phyloP scores from a whole-genome alignment of 495 filamentous ascomycete species.

The Clavariopsis aquatica region DNA sequence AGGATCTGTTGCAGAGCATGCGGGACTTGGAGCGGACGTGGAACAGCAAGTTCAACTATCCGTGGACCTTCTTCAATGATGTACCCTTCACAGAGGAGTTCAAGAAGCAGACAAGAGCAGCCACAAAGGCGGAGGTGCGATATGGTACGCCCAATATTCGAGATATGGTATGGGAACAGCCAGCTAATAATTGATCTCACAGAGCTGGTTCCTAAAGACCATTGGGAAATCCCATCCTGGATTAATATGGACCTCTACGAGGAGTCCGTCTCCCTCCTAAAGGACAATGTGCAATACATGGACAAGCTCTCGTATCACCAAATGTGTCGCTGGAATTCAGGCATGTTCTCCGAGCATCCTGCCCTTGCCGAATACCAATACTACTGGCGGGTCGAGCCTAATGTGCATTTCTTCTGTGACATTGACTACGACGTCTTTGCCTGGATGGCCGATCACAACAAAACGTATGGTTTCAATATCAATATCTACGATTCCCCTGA shows the following conservation, averaged over 20 bases:
- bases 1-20: constrained; percentile 84
- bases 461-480: constrained; percentile 98
- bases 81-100: constrained; percentile 89
- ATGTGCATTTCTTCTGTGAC: constrained; percentile 99
- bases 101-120: constrained; percentile 72
- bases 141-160: constrained; percentile 64
- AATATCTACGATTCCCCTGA: constrained; percentile 91
- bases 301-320: constrained; percentile 89
- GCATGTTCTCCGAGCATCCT: constrained; percentile 95
- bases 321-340: constrained; percentile 99
- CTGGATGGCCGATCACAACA: constrained; percentile 96
- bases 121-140: constrained; percentile 78
- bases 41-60: constrained; percentile 99
- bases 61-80: constrained; percentile 99
- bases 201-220: constrained; percentile 88
- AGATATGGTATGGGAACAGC: neutral
- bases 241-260: constrained; percentile 83
- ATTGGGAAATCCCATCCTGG: constrained; percentile 92
- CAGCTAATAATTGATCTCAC: neutral
- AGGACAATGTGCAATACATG: constrained; percentile 87
- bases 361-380: constrained; percentile 78
- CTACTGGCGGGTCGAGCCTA: constrained; percentile 99
- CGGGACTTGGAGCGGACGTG: constrained; percentile 88
- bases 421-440: constrained; percentile 98
- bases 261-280: constrained; percentile 80